Evolutionary conservation across 1,139 yeast genomes (phyloP), one percentile per base, ranked within the genome.

Genomic region (Protomyces gravidus): DNA sequence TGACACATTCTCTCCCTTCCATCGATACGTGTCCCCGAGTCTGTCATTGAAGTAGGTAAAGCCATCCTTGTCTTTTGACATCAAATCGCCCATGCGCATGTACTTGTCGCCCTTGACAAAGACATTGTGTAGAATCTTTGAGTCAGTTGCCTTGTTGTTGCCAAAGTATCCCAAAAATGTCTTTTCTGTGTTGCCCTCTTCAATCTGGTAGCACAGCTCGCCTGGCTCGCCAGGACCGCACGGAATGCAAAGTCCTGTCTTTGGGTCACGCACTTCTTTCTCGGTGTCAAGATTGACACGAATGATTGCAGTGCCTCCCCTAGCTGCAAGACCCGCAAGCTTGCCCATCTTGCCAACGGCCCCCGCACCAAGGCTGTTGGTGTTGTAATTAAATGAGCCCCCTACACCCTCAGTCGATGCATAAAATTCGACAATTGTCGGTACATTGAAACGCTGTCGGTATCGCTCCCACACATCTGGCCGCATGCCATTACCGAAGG

Each of bases 1-100:
- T 32, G 94, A 84, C 36, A 92, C 97, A 73, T 92, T 90, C 74
- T 92, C 98, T 1, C 95, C 86, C 73, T 89, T 90, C 97, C 97
- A 92, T 67, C 98, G 80, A 76, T 86, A 92, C 0, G 97, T 90
- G 70, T 92, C 98, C 42, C 98, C 98, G 69, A 90, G 26, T 3
- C 56, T 47, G 26, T 46, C 17, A 2, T 2, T 89, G 72, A 92
- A 92, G 72, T 86, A 89, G 68, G 86, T 76, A 66, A 85, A 75
- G 1, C 89, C 86, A 65, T 85, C 80, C 33, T 76, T 76, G 70
- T 89, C 96, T 70, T 78, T 75, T 67, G 76, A 81, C 68, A 90
- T 76, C 66, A 92, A 76, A 71, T 92, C 98, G 49, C 97, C 97
- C 40, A 88, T 80, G 69, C 97, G 79, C 68, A 86, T 85, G 85